Percentiles rank a stretch among this genome's conserved stretches.
Conservation (phyloP, 2,329 filamentous ascomycete genomes). For the Bertia moriformis region DNA sequence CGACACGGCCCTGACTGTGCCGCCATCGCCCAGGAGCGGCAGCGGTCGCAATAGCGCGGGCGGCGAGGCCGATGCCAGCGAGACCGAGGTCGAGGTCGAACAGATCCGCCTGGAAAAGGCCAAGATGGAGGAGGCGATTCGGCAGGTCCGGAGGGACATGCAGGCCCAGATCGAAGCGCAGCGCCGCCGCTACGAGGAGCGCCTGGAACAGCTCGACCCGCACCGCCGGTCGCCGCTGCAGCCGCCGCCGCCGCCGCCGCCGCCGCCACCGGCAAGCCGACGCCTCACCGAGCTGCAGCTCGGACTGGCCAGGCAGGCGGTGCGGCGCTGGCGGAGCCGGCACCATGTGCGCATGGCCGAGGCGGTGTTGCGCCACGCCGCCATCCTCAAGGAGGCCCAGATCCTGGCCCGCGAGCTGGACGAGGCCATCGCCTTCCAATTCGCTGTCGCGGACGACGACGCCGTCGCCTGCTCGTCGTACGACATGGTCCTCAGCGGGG, state of each 20-base stretch:
- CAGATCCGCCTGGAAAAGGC: constrained; percentile 71
- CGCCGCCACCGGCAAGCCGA: too few relatives aligned
- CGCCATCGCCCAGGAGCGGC: constrained; percentile 70
- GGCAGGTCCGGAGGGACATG: constrained; percentile 73
- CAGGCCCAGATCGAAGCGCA: constrained; percentile 72
- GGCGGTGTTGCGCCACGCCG: constrained; percentile 73
- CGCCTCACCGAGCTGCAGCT: constrained; percentile 44
- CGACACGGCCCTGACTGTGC: constrained; percentile 86
- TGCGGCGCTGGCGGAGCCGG: constrained; percentile 66
- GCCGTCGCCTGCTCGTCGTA: constrained; percentile 86
- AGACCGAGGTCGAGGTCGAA: constrained; percentile 66
- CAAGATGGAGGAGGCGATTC: constrained; percentile 70
- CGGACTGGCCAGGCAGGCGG: constrained; percentile 48
- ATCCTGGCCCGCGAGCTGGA: constrained; percentile 95
- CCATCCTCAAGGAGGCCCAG: constrained; percentile 83
- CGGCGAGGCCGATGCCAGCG: constrained; percentile 60
- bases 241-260: constrained; percentile 49
- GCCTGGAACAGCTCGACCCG: constrained; percentile 63
- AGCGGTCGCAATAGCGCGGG: too few relatives aligned
- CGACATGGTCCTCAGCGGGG: constrained; percentile 85
- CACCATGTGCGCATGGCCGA: constrained; percentile 93
- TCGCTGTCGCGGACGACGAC: constrained; percentile 76
- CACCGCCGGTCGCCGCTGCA: constrained; percentile 37
- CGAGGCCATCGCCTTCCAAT: constrained; percentile 86
- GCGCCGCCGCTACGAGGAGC: constrained; percentile 69